Percentiles rank a stretch among this genome's conserved stretches.
Conservation (phyloP, 2,329 filamentous ascomycete species). For the Phoma sp. region DNA sequence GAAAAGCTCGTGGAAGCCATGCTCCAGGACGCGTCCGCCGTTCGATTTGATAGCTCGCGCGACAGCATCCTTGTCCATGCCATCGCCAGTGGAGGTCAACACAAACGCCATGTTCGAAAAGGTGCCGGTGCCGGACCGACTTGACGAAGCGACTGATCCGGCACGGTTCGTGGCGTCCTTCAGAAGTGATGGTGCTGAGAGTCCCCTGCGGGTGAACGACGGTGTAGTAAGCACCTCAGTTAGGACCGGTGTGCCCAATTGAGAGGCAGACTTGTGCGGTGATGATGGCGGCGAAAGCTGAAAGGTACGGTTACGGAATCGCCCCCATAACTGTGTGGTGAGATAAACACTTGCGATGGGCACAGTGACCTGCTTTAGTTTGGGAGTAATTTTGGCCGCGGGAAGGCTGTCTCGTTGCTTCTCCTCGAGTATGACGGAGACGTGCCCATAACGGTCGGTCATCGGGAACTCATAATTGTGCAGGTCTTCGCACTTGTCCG, state of each 20-base stretch:
- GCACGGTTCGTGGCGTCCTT: constrained; percentile 37
- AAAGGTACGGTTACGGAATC: constrained; percentile 51
- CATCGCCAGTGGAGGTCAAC: constrained; percentile 70
- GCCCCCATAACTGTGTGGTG: constrained; percentile 52
- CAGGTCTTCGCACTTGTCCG: constrained; percentile 41
- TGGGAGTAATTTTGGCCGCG: constrained; percentile 16
- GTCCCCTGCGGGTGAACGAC: constrained; percentile 56
- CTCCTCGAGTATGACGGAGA: constrained; percentile 49
- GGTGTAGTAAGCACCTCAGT: constrained; percentile 55
- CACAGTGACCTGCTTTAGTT: constrained; percentile 46
- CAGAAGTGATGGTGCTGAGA: constrained; percentile 33
- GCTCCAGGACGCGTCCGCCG: constrained; percentile 74
- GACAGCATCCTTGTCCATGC: constrained; percentile 64
- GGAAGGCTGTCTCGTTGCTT: constrained; percentile 52
- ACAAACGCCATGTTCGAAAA: constrained; percentile 90
- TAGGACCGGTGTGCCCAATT: constrained; percentile 32
- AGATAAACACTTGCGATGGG: constrained; percentile 54
- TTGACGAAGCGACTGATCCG: constrained; percentile 38
- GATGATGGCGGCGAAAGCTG: constrained; percentile 28
- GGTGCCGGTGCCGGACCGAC: constrained; percentile 52
- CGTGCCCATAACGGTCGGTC: constrained; percentile 53
- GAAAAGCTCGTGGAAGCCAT: constrained; percentile 85
- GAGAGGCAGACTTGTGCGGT: constrained; percentile 28
- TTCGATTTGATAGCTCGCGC: constrained; percentile 70
- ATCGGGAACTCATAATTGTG: constrained; percentile 40